Base-by-base conservation (phyloP, 768 basidiomycete genomes). In the Boletus edulis region DNA sequence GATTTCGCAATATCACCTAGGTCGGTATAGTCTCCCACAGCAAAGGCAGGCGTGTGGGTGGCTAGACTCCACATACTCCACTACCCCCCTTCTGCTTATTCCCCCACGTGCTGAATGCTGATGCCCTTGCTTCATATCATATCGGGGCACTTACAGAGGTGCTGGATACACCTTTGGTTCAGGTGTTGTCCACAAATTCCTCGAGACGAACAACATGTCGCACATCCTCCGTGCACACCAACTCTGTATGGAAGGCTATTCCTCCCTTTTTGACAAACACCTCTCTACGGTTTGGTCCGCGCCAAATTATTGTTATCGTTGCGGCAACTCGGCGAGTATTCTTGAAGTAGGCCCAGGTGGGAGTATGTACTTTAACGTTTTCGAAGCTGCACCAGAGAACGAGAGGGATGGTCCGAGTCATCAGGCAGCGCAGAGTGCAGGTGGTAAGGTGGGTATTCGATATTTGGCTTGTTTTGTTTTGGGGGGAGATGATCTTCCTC, bases 141-240 rank as follows among this genome's bases (percentile, higher is more conserved):
- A 40, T 57, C 52, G 18, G 24, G 8, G 22, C n/a, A 10, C 54
- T 9, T 45, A 39, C 54, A 97, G 96, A 59, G 97, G 97, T 38
- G 97, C 97, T 2, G 97, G 97, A 5, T 99, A 98, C 73, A 99
- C 97, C 0, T 99, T 99, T 71, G 97, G 97, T 51, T 91, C 94
- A 5, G 93, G 95, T 32, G 95, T 99, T 52, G 97, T 98, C 29
- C 87, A 92, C 76, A 98, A 98, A 72, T 99, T 99, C 73, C 83
- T 98, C 51, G 87, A 94, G 67, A 87, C 91, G 49, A 99, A 99
- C 75, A 81, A 86, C 61, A 97, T 99, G 94, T 86, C 89, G 20
- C 96, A 98, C 69, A 97, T 99, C 63, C 83, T 98, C 22, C 92
- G 97, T 22, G 97, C 97, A 22, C 97, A 99, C 70, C 97, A 99